phyloP scores from a whole-genome alignment of 2,329 filamentous ascomycete species.

The Scleromitrula shiraiana region DNA sequence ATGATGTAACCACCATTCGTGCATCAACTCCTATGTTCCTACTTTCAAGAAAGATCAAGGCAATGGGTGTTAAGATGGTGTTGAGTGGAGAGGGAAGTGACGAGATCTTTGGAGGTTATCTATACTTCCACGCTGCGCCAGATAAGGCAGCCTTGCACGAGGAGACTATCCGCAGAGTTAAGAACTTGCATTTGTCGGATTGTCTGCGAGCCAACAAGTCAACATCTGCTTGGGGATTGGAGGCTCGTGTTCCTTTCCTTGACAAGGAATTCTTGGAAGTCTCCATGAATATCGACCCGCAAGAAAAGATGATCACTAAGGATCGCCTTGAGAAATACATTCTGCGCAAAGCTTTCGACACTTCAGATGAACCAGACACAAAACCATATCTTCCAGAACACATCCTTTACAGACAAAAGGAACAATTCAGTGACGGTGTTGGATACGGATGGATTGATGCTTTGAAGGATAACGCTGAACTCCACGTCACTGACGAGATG shows the following conservation, averaged over 20 bases:
- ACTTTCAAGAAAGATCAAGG: constrained; percentile 97
- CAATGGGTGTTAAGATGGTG: constrained; percentile 99
- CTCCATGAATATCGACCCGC: constrained; percentile 87
- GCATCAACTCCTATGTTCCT: constrained; percentile 99
- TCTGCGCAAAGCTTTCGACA: constrained; percentile 95
- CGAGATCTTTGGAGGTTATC: constrained; percentile 96
- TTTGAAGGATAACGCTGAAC: constrained; percentile 88
- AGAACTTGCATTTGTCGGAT: constrained; percentile 94
- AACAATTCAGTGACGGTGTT: constrained; percentile 98
- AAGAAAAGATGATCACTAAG: constrained; percentile 86
- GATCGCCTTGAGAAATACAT: constrained; percentile 88
- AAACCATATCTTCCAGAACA: constrained; percentile 88
- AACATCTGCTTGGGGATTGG: constrained; percentile 93
- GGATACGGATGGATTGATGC: constrained; percentile 99
- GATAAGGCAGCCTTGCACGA: constrained; percentile 89
- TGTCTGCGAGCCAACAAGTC: constrained; percentile 99
- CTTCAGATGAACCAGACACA: constrained; percentile 70
- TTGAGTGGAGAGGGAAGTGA: constrained; percentile 93
- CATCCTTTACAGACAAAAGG: constrained; percentile 98
- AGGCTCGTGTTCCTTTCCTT: constrained; percentile 95
- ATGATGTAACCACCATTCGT: constrained; percentile 96
- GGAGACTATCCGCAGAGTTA: constrained; percentile 88
- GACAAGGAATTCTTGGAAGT: constrained; percentile 95
- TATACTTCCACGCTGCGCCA: constrained; percentile 96
- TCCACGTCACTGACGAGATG: constrained; percentile 90